Evolutionary conservation across 2,329 filamentous ascomycete genomes (phyloP).

Genomic region (Neodidymelliopsis sp.): DNA sequence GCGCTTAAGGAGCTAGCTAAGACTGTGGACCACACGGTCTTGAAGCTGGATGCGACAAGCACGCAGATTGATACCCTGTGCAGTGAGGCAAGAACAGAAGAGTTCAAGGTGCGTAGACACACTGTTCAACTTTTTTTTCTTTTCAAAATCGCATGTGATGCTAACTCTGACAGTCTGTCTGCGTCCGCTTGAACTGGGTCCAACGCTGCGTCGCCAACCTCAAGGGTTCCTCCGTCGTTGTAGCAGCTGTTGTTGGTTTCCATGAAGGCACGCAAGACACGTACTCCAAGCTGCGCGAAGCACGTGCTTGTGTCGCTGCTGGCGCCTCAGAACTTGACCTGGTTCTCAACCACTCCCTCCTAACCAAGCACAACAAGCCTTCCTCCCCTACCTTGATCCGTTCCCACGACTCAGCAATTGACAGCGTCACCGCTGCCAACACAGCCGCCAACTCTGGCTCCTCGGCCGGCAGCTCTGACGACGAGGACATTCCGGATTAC

Average conservation of each 20-base stretch:
- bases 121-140: not conserved
- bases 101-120: conserved; percentile 51
- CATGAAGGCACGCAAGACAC: conserved; percentile 65
- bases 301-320: conserved; percentile 55
- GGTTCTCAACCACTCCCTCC: conserved; percentile 62
- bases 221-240: conserved; percentile 55
- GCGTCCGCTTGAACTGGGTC: conserved; percentile 64
- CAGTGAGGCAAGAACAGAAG: conserved; percentile 59
- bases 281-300: conserved; percentile 60
- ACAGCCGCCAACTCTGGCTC: conserved; percentile 34
- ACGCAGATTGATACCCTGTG: conserved; percentile 63
- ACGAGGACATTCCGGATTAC: conserved; percentile 51
- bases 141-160: no score
- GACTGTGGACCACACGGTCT: conserved; percentile 59
- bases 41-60: conserved; percentile 58
- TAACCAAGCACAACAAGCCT: conserved; percentile 47
- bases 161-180: conserved; percentile 59
- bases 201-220: conserved; percentile 58
- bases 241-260: conserved; percentile 67
- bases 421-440: conserved; percentile 46
- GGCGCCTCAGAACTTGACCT: conserved; percentile 66
- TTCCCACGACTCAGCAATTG: conserved; percentile 39
- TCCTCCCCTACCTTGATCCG: conserved; percentile 11
- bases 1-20: conserved; percentile 42
- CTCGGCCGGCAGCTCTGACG: conserved; percentile 17